Conservation (phyloP, 345 rosid genomes). For the Viola odorata region DNA sequence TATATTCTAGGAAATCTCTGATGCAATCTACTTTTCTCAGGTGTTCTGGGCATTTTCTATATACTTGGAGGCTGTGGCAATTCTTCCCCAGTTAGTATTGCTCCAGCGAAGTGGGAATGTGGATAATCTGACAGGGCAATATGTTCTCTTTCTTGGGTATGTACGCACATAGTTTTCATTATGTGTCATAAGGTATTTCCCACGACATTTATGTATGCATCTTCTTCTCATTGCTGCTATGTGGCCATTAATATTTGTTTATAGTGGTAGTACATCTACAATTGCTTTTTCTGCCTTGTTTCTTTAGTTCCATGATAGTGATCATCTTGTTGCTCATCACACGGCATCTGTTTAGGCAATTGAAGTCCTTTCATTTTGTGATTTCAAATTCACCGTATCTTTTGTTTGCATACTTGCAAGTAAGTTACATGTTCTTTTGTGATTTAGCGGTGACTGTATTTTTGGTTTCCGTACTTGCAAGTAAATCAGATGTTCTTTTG, state of each 20-base stretch:
- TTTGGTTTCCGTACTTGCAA: too few species aligned
- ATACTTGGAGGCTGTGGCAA: conserved; percentile 94
- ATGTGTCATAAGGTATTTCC: background rate
- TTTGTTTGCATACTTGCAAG: too few species aligned
- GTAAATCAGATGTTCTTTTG: too few species aligned
- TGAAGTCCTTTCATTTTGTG: too few species aligned
- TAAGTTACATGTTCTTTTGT: too few species aligned
- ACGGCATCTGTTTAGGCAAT: too few species aligned
- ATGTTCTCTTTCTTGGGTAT: conserved; percentile 91
- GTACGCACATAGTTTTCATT: conserved; percentile 14
- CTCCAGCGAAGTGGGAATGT: conserved; percentile 94
- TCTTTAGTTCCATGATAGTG: background rate
- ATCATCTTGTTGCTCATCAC: background rate
- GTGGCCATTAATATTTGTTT: too few species aligned
- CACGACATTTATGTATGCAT: too few species aligned
- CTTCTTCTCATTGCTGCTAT: too few species aligned
- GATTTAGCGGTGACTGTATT: too few species aligned
- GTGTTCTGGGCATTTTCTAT: conserved; percentile 87
- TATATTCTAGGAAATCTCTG: background rate
- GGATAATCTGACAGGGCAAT: conserved; percentile 93
- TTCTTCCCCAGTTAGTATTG: conserved; percentile 84
- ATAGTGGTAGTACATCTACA: too few species aligned
- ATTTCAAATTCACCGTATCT: too few species aligned
- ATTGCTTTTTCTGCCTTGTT: background rate
- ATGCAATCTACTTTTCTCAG: conserved; percentile 25